A percentile compares a stretch with the other conserved stretches of the same genome.
phyloP scores from a whole-genome alignment of 208 protist species.

The Novymonas esmeraldas region DNA sequence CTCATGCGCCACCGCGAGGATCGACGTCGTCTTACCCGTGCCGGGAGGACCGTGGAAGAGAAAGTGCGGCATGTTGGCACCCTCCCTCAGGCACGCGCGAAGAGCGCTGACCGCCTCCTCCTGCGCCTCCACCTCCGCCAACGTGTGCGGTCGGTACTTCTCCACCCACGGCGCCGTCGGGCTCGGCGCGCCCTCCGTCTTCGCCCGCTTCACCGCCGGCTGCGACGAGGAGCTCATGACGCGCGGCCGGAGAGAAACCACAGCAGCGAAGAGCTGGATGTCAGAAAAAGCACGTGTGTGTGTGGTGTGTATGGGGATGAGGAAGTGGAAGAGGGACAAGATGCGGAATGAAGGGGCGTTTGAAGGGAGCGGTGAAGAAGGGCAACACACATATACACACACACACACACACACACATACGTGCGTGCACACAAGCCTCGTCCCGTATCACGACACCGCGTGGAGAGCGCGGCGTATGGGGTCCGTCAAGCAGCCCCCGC shows the following conservation, averaged over 20 bases:
- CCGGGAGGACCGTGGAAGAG: conserved; percentile 99
- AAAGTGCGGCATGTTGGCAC: conserved; percentile 98
- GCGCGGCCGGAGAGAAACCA: too few relatives aligned
- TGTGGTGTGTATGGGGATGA: background rate
- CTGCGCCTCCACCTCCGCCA: conserved; percentile 96
- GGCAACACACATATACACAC: background rate
- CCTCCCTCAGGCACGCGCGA: conserved; percentile 82
- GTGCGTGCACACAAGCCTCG: too few relatives aligned
- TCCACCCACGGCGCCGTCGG: conserved; percentile 86
- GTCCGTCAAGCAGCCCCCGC: too few relatives aligned
- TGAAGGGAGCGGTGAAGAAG: background rate
- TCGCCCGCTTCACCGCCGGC: conserved; percentile 31
- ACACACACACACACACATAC: background rate
- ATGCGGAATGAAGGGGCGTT: background rate
- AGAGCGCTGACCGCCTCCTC: conserved; percentile 95
- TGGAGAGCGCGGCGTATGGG: too few relatives aligned
- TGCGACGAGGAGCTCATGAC: conserved; percentile 15
- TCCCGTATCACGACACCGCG: too few relatives aligned
- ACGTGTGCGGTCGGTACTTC: conserved; percentile 93
- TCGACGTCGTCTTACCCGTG: conserved; percentile 98
- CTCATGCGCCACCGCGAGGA: conserved; percentile 97
- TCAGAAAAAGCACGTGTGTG: background rate
- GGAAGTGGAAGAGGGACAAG: background rate
- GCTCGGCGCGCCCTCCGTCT: conserved; percentile 21
- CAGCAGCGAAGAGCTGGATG: too few relatives aligned